Percentiles rank a stretch among this genome's conserved stretches.
Conservation (phyloP, 768 basidiomycete genomes). For the Amanita rubescens region DNA sequence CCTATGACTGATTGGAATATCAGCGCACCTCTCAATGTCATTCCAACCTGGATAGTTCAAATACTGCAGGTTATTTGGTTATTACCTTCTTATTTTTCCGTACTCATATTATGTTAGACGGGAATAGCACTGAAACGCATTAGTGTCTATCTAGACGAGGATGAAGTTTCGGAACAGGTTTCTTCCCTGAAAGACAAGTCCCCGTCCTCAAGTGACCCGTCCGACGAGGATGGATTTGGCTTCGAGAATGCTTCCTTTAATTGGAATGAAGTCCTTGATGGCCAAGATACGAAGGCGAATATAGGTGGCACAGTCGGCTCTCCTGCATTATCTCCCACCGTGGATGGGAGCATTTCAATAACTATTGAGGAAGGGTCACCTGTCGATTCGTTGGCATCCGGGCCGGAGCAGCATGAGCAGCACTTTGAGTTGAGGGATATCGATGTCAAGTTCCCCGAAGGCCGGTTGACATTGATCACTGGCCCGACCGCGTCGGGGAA, state of each 20-base stretch:
- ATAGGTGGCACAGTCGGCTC: not conserved
- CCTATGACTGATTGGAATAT: not conserved
- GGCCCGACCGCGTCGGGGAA: constrained; percentile 82
- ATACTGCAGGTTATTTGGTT: constrained; percentile 47
- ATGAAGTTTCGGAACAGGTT: constrained; percentile 63
- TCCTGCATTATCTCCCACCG: not conserved
- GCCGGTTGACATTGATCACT: constrained; percentile 62
- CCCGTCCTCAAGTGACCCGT: constrained; percentile 21
- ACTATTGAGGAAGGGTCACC: constrained; percentile 17
- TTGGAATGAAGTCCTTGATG: constrained; percentile 47
- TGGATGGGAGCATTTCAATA: constrained; percentile 13
- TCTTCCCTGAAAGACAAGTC: constrained; percentile 47
- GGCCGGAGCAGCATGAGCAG: constrained; percentile 36
- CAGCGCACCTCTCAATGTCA: constrained; percentile 66
- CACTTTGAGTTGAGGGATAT: constrained; percentile 66
- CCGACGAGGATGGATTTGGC: constrained; percentile 40
- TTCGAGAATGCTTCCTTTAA: constrained; percentile 52
- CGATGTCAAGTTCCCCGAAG: constrained; percentile 62
- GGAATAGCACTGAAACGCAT: constrained; percentile 63
- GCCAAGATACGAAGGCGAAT: constrained; percentile 13
- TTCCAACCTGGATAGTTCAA: constrained; percentile 76
- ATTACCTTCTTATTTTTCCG: not conserved
- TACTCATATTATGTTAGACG: constrained; percentile 27
- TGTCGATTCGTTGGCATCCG: constrained; percentile 12
- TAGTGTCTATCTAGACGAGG: constrained; percentile 58